These are phyloP conservation scores for Babesia caballi DNA, from an alignment of 169 alveolate species.

Conservation along the genomic window DNA sequence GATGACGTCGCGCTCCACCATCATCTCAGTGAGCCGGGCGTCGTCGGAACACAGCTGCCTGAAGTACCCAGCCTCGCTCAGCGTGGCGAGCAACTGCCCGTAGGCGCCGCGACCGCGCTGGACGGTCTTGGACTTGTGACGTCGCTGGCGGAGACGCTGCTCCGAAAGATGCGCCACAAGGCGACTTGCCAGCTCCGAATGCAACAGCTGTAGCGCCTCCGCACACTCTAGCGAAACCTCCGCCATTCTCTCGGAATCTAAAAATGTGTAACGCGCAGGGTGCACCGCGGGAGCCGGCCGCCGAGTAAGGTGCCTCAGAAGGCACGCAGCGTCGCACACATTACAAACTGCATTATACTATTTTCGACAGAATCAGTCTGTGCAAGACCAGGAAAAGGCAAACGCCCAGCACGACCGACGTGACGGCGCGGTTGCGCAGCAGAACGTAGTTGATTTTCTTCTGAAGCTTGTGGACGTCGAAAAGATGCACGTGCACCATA, in stretches of 20 bases:
- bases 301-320: neutral
- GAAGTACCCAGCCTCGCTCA: conserved; percentile 14
- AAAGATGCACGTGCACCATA: conserved; percentile 55
- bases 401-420: conserved; percentile 45
- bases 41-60: neutral
- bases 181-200: neutral
- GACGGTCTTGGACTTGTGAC: conserved; percentile 23
- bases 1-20: neutral
- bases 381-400: conserved; percentile 36
- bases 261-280: conserved; percentile 1
- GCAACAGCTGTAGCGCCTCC: conserved; percentile 7
- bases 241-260: neutral
- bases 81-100: neutral
- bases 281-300: neutral
- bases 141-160: neutral
- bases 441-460: conserved; percentile 45
- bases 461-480: conserved; percentile 54
- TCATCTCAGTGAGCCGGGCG: neutral
- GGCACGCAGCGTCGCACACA: neutral
- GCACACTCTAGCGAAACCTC: neutral
- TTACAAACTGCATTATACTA: neutral
- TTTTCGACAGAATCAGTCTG: conserved; percentile 29
- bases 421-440: conserved; percentile 34
- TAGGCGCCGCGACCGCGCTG: neutral
- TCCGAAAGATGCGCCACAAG: conserved; percentile 16